These are phyloP conservation scores for Ceratocystis eucalypticola DNA, from an alignment of 2,329 filamentous ascomycete species.

Conservation along the genomic window DNA sequence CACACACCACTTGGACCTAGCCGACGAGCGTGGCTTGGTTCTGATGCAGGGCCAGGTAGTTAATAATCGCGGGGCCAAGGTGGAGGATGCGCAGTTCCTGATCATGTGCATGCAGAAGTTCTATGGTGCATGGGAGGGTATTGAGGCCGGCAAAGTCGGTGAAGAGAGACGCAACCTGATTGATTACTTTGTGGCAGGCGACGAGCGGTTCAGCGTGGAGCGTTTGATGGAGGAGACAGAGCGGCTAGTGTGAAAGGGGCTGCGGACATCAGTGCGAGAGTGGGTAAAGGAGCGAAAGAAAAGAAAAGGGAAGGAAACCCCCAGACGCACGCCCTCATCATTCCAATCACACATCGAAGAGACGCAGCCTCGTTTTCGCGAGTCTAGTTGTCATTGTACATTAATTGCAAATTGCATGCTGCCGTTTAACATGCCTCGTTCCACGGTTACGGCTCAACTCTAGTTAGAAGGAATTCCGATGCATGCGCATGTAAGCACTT, in stretches of 20 bases:
- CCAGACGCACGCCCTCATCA: background rate
- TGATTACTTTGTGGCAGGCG: slow-evolving; percentile 69
- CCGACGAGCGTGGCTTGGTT: slow-evolving; percentile 60
- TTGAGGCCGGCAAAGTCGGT: slow-evolving; percentile 26
- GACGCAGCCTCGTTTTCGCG: background rate
- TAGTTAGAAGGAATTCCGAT: background rate
- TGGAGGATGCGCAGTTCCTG: slow-evolving; percentile 77
- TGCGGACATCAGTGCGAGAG: background rate
- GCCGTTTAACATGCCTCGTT: too few relatives aligned
- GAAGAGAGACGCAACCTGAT: slow-evolving; percentile 56
- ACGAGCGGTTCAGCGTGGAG: slow-evolving; percentile 67
- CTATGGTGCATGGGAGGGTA: slow-evolving; percentile 54
- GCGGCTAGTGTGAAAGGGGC: slow-evolving; percentile 44
- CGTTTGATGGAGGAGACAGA: slow-evolving; percentile 80
- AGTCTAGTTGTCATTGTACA: background rate
- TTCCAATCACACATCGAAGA: background rate
- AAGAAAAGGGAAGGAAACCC: background rate
- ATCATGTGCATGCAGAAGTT: slow-evolving; percentile 91
- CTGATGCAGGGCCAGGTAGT: slow-evolving; percentile 74
- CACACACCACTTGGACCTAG: slow-evolving; percentile 78
- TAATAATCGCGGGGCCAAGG: slow-evolving; percentile 59
- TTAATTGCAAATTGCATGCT: background rate
- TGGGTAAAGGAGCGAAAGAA: background rate
- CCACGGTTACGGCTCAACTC: background rate
- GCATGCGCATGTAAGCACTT: background rate